Percentiles rank a stretch among this genome's conserved stretches.
phyloP scores from a whole-genome alignment of 345 rosid species.

The Dovyalis caffra region DNA sequence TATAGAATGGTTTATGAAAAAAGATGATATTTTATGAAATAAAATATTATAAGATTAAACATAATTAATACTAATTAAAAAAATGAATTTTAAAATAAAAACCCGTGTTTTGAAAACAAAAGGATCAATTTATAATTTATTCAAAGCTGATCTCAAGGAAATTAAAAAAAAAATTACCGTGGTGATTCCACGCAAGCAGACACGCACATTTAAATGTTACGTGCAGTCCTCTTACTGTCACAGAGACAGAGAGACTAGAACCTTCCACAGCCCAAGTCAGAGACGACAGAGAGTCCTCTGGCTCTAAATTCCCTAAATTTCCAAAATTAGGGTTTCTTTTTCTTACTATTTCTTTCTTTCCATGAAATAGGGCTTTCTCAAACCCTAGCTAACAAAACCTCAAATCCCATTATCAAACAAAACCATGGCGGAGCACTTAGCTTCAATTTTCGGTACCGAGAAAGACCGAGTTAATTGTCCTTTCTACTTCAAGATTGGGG shows the following conservation, averaged over 20 bases:
- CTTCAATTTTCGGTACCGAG: constrained; percentile 84
- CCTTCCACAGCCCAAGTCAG: constrained; percentile 1
- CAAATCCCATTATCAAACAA: not conserved
- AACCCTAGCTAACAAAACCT: not conserved
- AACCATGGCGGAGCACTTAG: constrained; percentile 93
- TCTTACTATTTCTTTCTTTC: not conserved
- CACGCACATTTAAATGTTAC: too few relatives aligned
- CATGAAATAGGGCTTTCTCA: not conserved
- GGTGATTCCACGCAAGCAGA: too few relatives aligned
- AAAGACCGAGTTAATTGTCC: constrained; percentile 88
- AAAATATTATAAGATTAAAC: too few relatives aligned
- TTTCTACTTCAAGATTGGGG: constrained; percentile 85
- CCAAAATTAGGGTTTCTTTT: not conserved
- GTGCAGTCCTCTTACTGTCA: not conserved
- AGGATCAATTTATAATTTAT: too few relatives aligned
- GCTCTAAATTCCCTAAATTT: not conserved
- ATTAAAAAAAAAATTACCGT: too few relatives aligned
- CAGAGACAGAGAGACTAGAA: constrained; percentile 9
- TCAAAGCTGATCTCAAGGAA: too few relatives aligned
- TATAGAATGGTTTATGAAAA: too few relatives aligned
- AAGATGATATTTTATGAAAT: too few relatives aligned
- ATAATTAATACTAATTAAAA: too few relatives aligned
- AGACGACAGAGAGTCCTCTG: not conserved
- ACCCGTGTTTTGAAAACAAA: too few relatives aligned
- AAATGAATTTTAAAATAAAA: too few relatives aligned